Base-by-base conservation (phyloP, 106 monocot species). In the Allium sativum region DNA sequence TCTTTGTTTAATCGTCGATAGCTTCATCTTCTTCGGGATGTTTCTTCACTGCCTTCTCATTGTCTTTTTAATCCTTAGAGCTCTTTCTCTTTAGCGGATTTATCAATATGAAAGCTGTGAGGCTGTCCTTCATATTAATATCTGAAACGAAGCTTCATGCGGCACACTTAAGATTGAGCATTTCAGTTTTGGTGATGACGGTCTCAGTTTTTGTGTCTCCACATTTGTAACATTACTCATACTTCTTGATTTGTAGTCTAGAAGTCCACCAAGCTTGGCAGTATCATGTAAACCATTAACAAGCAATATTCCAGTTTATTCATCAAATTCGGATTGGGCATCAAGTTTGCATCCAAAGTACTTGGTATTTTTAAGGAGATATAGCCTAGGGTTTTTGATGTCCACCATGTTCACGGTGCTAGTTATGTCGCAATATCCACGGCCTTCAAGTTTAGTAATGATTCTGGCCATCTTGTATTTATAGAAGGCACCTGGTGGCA, bases 391-490 rank as follows among this genome's bases (percentile, higher is more conserved):
- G 85, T 64, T 90, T 90, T 8, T 85, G 62, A 90, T 79, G 22
- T 90, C 90, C 40, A 90, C 90, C 90, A 90, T 90, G 72, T 90
- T 86, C 22, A 90, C 90, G 64, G 86, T 55, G 52, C 86, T 90
- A 18, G 90, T 90, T 70, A 86, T 90, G 74, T 86, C 86, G 62
- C 90, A 85, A 77, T 90, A 82, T 3, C 90, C 85, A 52, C 90
- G 90, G 0, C 90, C 85, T 77, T 90, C 90, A 9, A 90, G 82
- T 75, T 90, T 90, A 18, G 90, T 86, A 13, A 90, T 75, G 85
- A 90, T 90, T 68, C 53, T 90, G 8, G 90, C 82, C 90, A 90
- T 90, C 67, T 90, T 90, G 46, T 90, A 90, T 77, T 85, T 71
- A 46, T 90, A 90, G 56, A 90, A 90, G 74, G 90, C 90, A 75